These are phyloP conservation scores for Pouteria glomerata DNA, from an alignment of 148 eudicot species.

Conservation along the genomic window DNA sequence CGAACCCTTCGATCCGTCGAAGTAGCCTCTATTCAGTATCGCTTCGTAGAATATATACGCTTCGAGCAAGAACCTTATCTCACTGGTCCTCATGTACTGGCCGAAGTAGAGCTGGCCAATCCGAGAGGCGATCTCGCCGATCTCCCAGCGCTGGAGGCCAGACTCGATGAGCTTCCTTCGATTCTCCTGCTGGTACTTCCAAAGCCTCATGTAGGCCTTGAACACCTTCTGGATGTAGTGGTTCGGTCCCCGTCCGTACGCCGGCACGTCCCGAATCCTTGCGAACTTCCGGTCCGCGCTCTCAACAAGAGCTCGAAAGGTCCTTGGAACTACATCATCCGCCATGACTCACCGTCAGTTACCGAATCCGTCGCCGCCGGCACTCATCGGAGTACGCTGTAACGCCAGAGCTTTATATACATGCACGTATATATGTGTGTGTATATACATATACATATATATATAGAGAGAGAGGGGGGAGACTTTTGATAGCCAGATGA, in stretches of 20 bases:
- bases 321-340: conserved; percentile 31
- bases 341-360: conserved; percentile 11
- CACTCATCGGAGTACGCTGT: conserved; percentile 8
- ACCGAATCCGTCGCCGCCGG: background rate
- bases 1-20: conserved; percentile 26
- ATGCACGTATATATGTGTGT: background rate
- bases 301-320: conserved; percentile 51
- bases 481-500: background rate
- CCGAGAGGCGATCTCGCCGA: conserved; percentile 94
- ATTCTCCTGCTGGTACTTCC: conserved; percentile 82
- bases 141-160: conserved; percentile 82
- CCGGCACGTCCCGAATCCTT: conserved; percentile 64
- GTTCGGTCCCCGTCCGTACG: conserved; percentile 34
- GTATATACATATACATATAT: background rate
- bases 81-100: conserved; percentile 85
- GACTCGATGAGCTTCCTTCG: conserved; percentile 49
- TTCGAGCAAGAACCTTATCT: conserved; percentile 69
- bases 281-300: conserved; percentile 80
- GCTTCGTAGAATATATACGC: conserved; percentile 87
- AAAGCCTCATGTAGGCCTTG: conserved; percentile 71
- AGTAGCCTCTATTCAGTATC: conserved; percentile 58
- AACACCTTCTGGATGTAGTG: conserved; percentile 71
- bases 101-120: conserved; percentile 83
- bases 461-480: background rate
- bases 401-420: background rate